phyloP scores from a whole-genome alignment of 805 yeast species.

The Cyberlindnera japonica region DNA sequence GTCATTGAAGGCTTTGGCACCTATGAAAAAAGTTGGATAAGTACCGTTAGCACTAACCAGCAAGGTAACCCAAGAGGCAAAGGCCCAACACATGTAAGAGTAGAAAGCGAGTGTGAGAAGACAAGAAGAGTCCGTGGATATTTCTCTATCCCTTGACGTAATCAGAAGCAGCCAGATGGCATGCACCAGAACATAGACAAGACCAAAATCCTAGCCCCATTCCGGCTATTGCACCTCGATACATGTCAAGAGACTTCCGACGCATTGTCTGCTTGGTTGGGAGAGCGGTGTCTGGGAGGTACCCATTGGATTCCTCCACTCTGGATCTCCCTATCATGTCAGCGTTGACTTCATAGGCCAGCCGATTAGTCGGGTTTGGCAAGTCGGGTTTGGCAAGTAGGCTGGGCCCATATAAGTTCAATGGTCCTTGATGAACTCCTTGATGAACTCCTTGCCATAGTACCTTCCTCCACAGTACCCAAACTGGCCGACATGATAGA shows the following conservation, averaged over 20 bases:
- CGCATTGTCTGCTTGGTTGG: slow-evolving; percentile 2
- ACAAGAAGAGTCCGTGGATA: too few relatives aligned
- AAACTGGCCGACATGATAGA: slow-evolving; percentile 7
- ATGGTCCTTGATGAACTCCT: slow-evolving; percentile 3
- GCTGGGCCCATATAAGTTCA: slow-evolving; percentile 1
- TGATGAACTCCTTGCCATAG: too few relatives aligned
- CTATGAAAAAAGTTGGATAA: neutral
- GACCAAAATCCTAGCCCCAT: slow-evolving; percentile 7
- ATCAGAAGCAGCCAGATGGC: neutral
- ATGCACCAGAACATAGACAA: neutral
- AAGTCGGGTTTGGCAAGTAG: slow-evolving; percentile 1
- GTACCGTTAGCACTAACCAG: neutral
- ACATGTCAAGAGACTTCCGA: slow-evolving; percentile 2
- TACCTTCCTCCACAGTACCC: slow-evolving; percentile 5
- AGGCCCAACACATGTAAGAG: neutral
- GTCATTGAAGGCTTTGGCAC: slow-evolving; percentile 3
- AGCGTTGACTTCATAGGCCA: slow-evolving; percentile 1
- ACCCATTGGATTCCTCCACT: neutral
- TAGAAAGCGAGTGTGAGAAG: too few relatives aligned
- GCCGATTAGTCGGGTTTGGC: neutral
- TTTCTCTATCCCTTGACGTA: too few relatives aligned
- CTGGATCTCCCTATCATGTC: neutral
- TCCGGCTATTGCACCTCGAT: slow-evolving; percentile 7
- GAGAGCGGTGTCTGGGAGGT: slow-evolving; percentile 1
- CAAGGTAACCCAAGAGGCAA: slow-evolving; percentile 2